Base-by-base conservation (phyloP, 2,329 filamentous ascomycete species). In the Ophiocordyceps polyrhachis-furcata region DNA sequence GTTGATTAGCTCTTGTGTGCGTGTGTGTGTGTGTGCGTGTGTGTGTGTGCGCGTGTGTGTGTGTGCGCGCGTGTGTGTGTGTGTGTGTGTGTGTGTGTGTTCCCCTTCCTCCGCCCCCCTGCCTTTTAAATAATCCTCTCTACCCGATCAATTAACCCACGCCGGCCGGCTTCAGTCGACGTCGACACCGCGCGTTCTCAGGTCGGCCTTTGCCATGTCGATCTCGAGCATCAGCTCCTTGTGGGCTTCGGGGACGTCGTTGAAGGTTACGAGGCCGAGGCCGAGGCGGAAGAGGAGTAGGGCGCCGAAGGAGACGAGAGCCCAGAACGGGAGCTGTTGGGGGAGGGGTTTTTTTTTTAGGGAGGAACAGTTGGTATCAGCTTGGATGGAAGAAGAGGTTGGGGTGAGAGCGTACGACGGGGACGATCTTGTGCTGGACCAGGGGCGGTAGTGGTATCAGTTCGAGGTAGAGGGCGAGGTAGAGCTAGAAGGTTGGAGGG, bases 261-360 rank as follows among this genome's bases (percentile, higher is more conserved):
- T 91, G 74, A 98, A 98, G 46, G 86, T 94, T 60, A 94, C 72
- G 55, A 98, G 84, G 51, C 91, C 91, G 69, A 79, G 83, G 56
- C 91, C 91, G 49, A 98, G 81, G 55, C 86, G 85, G 68, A 82
- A 86, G 51, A 98, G 81, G 19, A 98, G 80, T 65, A 87, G 88
- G 50, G 88, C 83, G 63, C 88, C 91, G 59, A 96, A 88, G 20
- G 83, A 79, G 52, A 98, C 83, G 54, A 96, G 71, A 42, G 76
- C 78, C 83, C 89, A 98, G 69, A 95, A 84, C 46, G 91, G 91
- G 42, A 96, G 75, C 88, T 95, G 53, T 12, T 0, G 1, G 11
- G 43, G 31, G 49, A 43, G 44, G 35, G 14, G n/a, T n/a, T n/a
- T n/a, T n/a, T n/a, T 46, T 23, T 25, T 8, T 5, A 25, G 23